These are phyloP conservation scores for Tulasnella sp. DNA, from an alignment of 768 basidiomycete genomes.

Conservation along the genomic window DNA sequence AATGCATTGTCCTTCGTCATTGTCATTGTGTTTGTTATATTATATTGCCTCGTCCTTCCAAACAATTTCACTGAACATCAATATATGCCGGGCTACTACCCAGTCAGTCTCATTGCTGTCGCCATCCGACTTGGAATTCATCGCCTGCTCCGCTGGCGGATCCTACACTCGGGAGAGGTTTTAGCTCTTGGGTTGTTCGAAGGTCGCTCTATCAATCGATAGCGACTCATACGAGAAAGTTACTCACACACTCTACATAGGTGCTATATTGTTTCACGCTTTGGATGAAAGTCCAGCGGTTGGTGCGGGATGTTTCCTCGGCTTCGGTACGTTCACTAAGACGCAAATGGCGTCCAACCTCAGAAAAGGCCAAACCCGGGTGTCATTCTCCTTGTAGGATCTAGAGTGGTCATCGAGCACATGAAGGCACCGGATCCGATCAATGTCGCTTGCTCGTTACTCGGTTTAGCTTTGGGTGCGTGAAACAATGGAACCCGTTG, in stretches of 20 bases:
- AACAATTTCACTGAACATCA: no score
- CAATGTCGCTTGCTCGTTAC: constrained; percentile 6
- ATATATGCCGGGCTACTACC: neutral
- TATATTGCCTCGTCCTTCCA: no score
- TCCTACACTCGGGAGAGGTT: constrained; percentile 5
- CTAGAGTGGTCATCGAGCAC: constrained; percentile 3
- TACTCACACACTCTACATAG: neutral
- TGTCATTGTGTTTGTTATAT: no score
- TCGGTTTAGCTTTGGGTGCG: constrained; percentile 4
- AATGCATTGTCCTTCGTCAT: no score
- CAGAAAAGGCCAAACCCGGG: neutral
- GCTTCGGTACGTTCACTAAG: neutral
- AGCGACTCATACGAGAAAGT: neutral
- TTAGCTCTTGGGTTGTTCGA: constrained; percentile 14
- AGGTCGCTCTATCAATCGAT: neutral
- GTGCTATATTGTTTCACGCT: constrained; percentile 3
- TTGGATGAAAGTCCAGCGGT: constrained; percentile 6
- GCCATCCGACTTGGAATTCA: constrained; percentile 3
- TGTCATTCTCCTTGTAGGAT: neutral
- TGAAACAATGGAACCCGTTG: neutral
- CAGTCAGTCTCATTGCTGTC: constrained; percentile 7
- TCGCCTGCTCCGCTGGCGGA: constrained; percentile 1
- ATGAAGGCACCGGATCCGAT: constrained; percentile 4
- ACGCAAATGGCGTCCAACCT: neutral
- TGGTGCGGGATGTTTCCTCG: constrained; percentile 10